Percentiles rank a stretch among this genome's conserved stretches.
Conservation (phyloP, 208 protist species). For the Leishmania major region DNA sequence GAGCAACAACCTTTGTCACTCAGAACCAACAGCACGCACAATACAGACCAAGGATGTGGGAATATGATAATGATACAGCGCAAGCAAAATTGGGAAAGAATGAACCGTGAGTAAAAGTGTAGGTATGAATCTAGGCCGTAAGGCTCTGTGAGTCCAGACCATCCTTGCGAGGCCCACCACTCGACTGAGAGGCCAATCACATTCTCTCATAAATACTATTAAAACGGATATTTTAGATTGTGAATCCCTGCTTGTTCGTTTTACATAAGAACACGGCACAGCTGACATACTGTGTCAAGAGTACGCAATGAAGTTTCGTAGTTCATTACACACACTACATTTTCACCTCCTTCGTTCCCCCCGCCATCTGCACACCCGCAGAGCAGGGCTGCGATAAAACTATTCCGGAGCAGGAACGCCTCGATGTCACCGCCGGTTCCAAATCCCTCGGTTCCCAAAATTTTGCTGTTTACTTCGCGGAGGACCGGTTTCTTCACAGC, state of each 20-base stretch:
- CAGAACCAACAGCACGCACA: not conserved
- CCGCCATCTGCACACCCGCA: not conserved
- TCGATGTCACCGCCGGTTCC: not conserved
- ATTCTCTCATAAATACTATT: not conserved
- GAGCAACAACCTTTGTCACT: not conserved
- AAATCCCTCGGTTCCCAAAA: not conserved
- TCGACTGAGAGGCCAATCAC: not conserved
- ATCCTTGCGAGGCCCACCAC: not conserved
- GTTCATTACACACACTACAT: not conserved
- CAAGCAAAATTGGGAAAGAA: not conserved
- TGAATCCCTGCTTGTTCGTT: not conserved
- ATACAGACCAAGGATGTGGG: not conserved
- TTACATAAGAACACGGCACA: conserved; percentile 9
- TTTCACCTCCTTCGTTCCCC: not conserved
- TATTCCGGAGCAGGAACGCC: not conserved
- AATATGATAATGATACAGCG: not conserved
- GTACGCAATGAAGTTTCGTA: not conserved
- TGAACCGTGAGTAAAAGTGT: not conserved
- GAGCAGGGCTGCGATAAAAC: conserved; percentile 6
- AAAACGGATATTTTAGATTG: not conserved
- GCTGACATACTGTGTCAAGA: conserved; percentile 2
- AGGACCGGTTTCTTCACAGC: not conserved
- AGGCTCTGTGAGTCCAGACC: not conserved
- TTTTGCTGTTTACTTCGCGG: not conserved
- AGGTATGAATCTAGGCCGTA: not conserved